Evolutionary conservation across 2,329 filamentous ascomycete species (phyloP).

Genomic region (Hymenoscyphus salicellus): DNA sequence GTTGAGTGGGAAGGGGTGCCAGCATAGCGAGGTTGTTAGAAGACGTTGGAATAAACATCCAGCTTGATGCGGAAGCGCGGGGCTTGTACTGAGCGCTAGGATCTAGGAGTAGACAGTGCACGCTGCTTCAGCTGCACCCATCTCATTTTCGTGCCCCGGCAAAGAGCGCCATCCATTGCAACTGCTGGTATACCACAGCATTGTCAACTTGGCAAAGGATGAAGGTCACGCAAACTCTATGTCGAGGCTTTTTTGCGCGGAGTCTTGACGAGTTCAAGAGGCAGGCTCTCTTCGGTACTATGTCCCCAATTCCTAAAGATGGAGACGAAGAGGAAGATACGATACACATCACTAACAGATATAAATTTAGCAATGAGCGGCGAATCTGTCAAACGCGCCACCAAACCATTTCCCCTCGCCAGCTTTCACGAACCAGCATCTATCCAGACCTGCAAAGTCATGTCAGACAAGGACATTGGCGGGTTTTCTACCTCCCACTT

Average conservation of each 20-base stretch:
- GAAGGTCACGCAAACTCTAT: conserved; percentile 45
- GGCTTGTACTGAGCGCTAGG: no score
- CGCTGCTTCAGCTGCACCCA: no score
- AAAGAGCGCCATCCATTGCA: background rate
- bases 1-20: no score
- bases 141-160: no score
- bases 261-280: conserved; percentile 58
- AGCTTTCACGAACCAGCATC: conserved; percentile 55
- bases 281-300: conserved; percentile 51
- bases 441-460: conserved; percentile 63
- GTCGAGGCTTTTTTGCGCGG: conserved; percentile 53
- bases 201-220: conserved; percentile 35
- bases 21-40: no score
- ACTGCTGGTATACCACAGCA: background rate
- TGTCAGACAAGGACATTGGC: conserved; percentile 84
- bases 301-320: conserved; percentile 4
- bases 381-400: conserved; percentile 65
- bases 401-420: conserved; percentile 62
- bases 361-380: conserved; percentile 57
- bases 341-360: conserved; percentile 12
- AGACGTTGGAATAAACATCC: no score
- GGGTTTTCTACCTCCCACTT: conserved; percentile 76
- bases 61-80: no score
- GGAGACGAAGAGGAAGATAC: background rate
- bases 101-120: no score